A percentile compares a stretch with the other conserved stretches of the same genome.
phyloP scores from a whole-genome alignment of 2,329 filamentous ascomycete species.

The Botrytis medusae region DNA sequence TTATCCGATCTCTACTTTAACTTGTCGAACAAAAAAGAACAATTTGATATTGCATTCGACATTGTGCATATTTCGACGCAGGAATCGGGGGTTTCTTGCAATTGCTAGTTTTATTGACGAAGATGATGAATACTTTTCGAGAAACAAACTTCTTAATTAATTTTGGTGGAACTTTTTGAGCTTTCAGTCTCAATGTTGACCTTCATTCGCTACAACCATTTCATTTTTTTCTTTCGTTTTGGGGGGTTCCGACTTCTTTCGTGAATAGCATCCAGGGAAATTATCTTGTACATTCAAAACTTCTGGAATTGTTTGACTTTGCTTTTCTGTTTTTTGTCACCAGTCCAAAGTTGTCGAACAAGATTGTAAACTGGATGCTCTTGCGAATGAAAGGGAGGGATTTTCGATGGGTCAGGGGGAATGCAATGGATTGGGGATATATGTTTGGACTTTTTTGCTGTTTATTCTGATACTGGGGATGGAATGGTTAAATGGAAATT shows the following conservation, averaged over 20 bases:
- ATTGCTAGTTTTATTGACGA: conserved; percentile 33
- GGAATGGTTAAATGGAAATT: conserved; percentile 18
- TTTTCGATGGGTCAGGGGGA: background rate
- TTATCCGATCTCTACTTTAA: conserved; percentile 37
- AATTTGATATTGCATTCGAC: conserved; percentile 44
- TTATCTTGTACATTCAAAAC: background rate
- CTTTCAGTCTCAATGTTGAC: background rate
- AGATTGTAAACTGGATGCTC: background rate
- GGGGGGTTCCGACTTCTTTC: background rate
- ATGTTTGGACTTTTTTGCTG: conserved; percentile 10
- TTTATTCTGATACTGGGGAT: background rate
- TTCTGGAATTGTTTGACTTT: background rate
- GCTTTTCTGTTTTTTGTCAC: background rate
- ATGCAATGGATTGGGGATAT: conserved; percentile 9
- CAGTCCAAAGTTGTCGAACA: background rate
- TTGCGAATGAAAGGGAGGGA: background rate
- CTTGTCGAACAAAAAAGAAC: conserved; percentile 25
- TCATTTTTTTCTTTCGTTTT: background rate
- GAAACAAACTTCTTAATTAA: conserved; percentile 20
- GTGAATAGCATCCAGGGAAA: background rate
- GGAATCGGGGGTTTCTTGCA: conserved; percentile 24
- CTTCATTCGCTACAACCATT: conserved; percentile 15
- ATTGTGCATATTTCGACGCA: conserved; percentile 38
- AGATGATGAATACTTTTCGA: conserved; percentile 34
- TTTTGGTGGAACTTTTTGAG: conserved; percentile 9